These are phyloP conservation scores for Colletotrichum spinosum DNA, from an alignment of 2,329 filamentous ascomycete species.

Conservation along the genomic window DNA sequence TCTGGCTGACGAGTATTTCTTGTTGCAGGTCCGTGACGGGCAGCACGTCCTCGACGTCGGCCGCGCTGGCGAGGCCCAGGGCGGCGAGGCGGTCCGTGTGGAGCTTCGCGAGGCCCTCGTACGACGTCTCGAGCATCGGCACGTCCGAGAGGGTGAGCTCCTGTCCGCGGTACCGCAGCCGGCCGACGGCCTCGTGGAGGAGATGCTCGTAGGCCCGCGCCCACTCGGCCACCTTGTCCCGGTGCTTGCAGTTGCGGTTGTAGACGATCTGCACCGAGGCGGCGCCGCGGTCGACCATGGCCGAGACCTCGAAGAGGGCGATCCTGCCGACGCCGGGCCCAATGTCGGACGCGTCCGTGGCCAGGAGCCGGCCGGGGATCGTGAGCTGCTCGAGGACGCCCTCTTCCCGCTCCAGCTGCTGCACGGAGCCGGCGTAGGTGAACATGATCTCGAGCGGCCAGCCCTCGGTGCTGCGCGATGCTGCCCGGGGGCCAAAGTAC, in stretches of 20 bases:
- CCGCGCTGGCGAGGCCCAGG: slow-evolving; percentile 53
- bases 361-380: slow-evolving; percentile 52
- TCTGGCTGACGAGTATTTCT: slow-evolving; percentile 60
- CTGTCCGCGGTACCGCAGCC: slow-evolving; percentile 54
- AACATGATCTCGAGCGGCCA: slow-evolving; percentile 70
- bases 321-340: slow-evolving; percentile 60
- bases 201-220: slow-evolving; percentile 59
- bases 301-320: slow-evolving; percentile 62
- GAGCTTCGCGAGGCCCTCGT: slow-evolving; percentile 58
- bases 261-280: slow-evolving; percentile 60
- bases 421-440: slow-evolving; percentile 63
- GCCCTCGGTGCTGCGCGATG: slow-evolving; percentile 48
- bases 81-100: slow-evolving; percentile 54
- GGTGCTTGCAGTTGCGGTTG: slow-evolving; percentile 54
- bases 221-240: slow-evolving; percentile 59
- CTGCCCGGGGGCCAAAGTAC: slow-evolving; percentile 50
- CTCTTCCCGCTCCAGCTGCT: slow-evolving; percentile 60
- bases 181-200: slow-evolving; percentile 56
- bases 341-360: slow-evolving; percentile 55
- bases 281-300: slow-evolving; percentile 57
- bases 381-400: slow-evolving; percentile 61
- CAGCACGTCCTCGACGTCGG: slow-evolving; percentile 61
- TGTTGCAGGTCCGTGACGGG: slow-evolving; percentile 62
- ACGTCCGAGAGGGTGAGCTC: slow-evolving; percentile 64
- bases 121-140: slow-evolving; percentile 59